Percentiles rank a stretch among this genome's conserved stretches.
These are phyloP conservation scores for Lasiodiplodia sp. DNA, from an alignment of 2,329 filamentous ascomycete genomes.

Conservation along the genomic window DNA sequence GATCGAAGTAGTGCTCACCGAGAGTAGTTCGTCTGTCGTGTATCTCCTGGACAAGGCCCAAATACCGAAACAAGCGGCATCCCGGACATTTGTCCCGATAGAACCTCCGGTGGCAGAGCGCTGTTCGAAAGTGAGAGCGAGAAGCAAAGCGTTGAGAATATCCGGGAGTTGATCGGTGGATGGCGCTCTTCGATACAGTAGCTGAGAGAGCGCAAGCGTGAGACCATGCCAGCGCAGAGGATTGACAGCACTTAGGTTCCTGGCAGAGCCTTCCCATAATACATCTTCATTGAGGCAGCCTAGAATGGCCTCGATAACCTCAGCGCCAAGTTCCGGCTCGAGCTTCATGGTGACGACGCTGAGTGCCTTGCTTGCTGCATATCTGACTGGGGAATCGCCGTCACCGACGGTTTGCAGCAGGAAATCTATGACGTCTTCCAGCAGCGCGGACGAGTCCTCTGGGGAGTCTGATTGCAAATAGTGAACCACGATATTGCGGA, in stretches of 20 bases:
- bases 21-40: constrained; percentile 76
- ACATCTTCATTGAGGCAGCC: constrained; percentile 70
- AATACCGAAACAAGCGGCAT: constrained; percentile 94
- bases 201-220: constrained; percentile 83
- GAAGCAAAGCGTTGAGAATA: constrained; percentile 77
- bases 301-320: constrained; percentile 87
- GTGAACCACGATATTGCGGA: constrained; percentile 75
- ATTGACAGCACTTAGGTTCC: constrained; percentile 78
- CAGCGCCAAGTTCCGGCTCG: constrained; percentile 78
- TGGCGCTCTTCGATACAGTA: constrained; percentile 84
- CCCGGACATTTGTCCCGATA: constrained; percentile 86
- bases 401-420: constrained; percentile 81
- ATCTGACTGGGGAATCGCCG: constrained; percentile 87
- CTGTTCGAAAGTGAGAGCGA: constrained; percentile 88
- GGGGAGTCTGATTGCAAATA: constrained; percentile 57
- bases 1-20: constrained; percentile 58
- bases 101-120: constrained; percentile 84
- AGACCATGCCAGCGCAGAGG: constrained; percentile 90
- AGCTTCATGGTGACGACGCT: constrained; percentile 86
- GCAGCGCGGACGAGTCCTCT: constrained; percentile 45
- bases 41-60: constrained; percentile 93
- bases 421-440: constrained; percentile 84
- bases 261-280: constrained; percentile 59
- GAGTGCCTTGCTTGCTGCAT: constrained; percentile 90
- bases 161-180: constrained; percentile 73